Conservation (phyloP, 768 basidiomycete genomes). For the Tricholoma matsutake region DNA sequence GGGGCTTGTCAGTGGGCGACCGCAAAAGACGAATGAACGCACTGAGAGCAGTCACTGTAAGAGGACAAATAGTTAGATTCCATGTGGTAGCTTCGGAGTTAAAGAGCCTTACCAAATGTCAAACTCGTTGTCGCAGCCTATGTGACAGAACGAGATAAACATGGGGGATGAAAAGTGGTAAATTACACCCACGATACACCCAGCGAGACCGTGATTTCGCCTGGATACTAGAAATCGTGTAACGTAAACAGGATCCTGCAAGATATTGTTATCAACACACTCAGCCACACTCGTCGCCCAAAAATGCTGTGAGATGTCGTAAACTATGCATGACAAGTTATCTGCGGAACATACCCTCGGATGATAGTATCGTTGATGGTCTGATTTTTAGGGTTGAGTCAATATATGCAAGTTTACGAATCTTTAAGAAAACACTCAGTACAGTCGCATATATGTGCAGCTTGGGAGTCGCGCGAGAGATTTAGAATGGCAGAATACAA, state of each 20-base stretch:
- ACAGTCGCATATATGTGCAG: constrained; percentile 28
- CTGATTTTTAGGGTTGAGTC: too few relatives aligned
- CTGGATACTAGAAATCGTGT: constrained; percentile 16
- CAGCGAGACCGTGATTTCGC: constrained; percentile 13
- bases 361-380: too few relatives aligned
- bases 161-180: not conserved
- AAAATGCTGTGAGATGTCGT: constrained; percentile 17
- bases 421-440: too few relatives aligned
- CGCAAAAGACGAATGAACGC: not conserved
- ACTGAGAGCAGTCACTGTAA: constrained; percentile 15
- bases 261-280: constrained; percentile 11
- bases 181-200: constrained; percentile 15
- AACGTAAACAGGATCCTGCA: not conserved
- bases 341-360: constrained; percentile 22
- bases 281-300: constrained; percentile 24
- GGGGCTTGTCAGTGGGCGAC: not conserved
- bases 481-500: not conserved
- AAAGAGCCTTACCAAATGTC: constrained; percentile 14
- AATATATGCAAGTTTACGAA: too few relatives aligned
- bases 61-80: not conserved
- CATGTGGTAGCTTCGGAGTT: not conserved
- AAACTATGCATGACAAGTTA: not conserved
- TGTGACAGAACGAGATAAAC: not conserved
- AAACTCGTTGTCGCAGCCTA: constrained; percentile 12
- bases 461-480: constrained; percentile 5